Conservation (phyloP, 345 rosid genomes). For the Brassica juncea region DNA sequence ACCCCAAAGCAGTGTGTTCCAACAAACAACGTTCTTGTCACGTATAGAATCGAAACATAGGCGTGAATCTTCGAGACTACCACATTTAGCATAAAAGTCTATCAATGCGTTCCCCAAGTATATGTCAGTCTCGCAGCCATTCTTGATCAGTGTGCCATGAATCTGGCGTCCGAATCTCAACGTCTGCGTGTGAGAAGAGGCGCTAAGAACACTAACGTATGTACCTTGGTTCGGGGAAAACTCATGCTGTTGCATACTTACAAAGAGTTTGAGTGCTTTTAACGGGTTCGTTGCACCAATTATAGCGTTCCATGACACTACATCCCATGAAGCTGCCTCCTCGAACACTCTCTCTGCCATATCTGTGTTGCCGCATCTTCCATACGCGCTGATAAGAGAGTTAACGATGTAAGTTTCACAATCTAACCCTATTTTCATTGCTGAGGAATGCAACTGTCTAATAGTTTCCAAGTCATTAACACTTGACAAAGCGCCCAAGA, state of each 20-base stretch:
- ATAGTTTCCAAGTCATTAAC: constrained; percentile 52
- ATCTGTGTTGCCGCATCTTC: constrained; percentile 46
- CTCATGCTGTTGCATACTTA: constrained; percentile 49
- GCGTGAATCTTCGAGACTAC: constrained; percentile 53
- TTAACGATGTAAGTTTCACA: constrained; percentile 49
- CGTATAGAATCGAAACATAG: constrained; percentile 55
- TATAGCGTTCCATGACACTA: constrained; percentile 76
- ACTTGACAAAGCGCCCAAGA: constrained; percentile 62
- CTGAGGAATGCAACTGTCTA: constrained; percentile 64
- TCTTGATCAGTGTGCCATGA: constrained; percentile 59
- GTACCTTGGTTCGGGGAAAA: constrained; percentile 56
- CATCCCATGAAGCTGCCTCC: constrained; percentile 45
- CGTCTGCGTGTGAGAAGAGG: constrained; percentile 46
- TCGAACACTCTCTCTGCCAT: constrained; percentile 56
- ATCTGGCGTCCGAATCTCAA: constrained; percentile 51
- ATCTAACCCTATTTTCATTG: constrained; percentile 53
- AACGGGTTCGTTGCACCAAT: constrained; percentile 53
- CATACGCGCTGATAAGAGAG: constrained; percentile 64
- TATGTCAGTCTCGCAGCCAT: constrained; percentile 50
- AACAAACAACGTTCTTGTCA: constrained; percentile 69
- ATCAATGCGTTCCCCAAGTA: constrained; percentile 69
- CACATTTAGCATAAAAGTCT: constrained; percentile 71
- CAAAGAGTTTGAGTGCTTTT: constrained; percentile 52
- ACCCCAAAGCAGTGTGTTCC: constrained; percentile 79
- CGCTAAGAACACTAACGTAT: constrained; percentile 51